These are phyloP conservation scores for Fagopyrum esculentum DNA, from an alignment of 148 eudicot genomes.

Conservation along the genomic window DNA sequence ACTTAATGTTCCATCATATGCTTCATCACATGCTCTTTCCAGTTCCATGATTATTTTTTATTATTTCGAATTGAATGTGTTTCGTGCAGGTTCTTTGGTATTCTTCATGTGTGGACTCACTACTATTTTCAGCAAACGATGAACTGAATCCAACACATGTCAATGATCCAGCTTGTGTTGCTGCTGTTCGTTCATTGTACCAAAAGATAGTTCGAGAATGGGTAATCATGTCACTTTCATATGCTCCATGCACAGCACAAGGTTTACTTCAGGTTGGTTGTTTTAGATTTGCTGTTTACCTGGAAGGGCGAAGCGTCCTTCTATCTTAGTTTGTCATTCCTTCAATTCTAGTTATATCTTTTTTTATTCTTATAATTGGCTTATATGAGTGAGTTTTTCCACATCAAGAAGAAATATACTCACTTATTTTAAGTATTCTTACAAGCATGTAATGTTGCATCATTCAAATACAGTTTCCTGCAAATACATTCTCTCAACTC, in stretches of 20 bases:
- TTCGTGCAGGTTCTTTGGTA: conserved; percentile 87
- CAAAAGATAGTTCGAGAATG: conserved; percentile 86
- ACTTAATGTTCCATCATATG: too few relatives aligned
- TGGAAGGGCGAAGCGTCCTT: background rate
- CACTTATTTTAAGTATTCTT: background rate
- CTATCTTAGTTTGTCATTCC: background rate
- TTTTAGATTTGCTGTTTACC: background rate
- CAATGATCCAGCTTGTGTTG: conserved; percentile 87
- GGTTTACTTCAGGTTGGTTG: conserved; percentile 93
- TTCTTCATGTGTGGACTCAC: conserved; percentile 77
- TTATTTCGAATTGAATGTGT: conserved; percentile 7
- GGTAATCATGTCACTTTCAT: conserved; percentile 85
- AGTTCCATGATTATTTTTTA: background rate
- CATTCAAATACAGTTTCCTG: background rate
- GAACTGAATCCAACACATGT: conserved; percentile 77
- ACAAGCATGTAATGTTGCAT: background rate
- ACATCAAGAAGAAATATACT: background rate
- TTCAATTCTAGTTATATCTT: background rate
- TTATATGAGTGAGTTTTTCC: background rate
- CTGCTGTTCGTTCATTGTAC: conserved; percentile 78
- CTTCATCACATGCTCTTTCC: too few relatives aligned
- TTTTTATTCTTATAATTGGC: background rate
- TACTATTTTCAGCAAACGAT: conserved; percentile 70
- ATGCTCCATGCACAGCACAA: conserved; percentile 98
- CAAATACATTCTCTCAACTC: background rate